Evolutionary conservation across 1,139 yeast species (phyloP), one percentile per base, ranked within the genome.

Genomic region (Geotrichum reessii): DNA sequence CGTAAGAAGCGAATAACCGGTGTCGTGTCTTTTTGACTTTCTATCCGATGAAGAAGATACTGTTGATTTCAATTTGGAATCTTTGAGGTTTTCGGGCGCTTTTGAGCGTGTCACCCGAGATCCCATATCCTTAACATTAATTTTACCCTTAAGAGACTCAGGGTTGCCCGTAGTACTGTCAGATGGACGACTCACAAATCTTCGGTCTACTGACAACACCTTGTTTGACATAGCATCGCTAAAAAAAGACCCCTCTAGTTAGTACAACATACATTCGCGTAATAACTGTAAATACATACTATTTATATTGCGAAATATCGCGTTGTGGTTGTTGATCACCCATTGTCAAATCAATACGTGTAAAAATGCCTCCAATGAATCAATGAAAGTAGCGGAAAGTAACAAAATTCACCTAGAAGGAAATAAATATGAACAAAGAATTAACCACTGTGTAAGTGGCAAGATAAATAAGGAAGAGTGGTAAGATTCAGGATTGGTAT

Each of bases 41-140:
- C 44, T n/a, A 14, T 37, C 44, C 31, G 49, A 24, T 21, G 50
- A 47, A 2, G 53, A 44, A 17, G 59, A 51, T 2, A 51, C 47
- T 31, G 58, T 22, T 21, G 57, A 28, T 49, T 60, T 60, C 44
- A 56, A 33, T 25, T 56, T 52, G 6, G 56, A 44, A 31, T 56
- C 58, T 52, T 52, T 56, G 17, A 52, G 14, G 31, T 56, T 59
- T 55, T 56, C 63, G 52, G 63, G 63, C 19, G 61, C 59, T 64
- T 61, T 61, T 1, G 68, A 66, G n/a, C 70, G 65, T 9, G 66
- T 54, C 3, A 74, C 79, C 49, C 81, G 71, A 3, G 81, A 68
- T 0, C 97, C 97, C 86, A 90, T 82, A 59, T 89, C 95, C 49
- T 77, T 76, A 56, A 81, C 74, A 2, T 83, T 74, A 24, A 90